phyloP scores from a whole-genome alignment of 1,284 basidiomycete genomes.

The Moesziomyces sp. region DNA sequence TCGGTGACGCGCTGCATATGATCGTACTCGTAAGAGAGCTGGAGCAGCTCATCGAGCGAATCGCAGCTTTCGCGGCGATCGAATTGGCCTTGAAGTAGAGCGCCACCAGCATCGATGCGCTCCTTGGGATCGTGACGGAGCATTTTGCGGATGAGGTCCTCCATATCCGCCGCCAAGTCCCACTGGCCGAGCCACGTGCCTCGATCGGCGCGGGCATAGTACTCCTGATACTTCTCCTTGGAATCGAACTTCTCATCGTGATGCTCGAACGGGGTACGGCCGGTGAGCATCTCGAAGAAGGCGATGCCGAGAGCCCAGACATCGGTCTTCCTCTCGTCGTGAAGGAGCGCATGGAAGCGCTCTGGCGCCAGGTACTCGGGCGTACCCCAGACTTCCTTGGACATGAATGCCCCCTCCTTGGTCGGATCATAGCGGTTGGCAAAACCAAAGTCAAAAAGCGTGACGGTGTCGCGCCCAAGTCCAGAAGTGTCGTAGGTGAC shows the following conservation, averaged over 20 bases:
- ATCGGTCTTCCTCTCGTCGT: constrained; percentile 57
- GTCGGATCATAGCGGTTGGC: constrained; percentile 52
- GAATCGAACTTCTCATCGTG: constrained; percentile 49
- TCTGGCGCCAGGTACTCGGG: constrained; percentile 61
- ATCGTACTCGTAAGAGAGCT: constrained; percentile 28
- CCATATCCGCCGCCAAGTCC: constrained; percentile 37
- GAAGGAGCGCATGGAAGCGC: constrained; percentile 38
- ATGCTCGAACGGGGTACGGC: constrained; percentile 58
- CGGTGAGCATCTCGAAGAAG: constrained; percentile 61
- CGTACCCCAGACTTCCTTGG: constrained; percentile 50
- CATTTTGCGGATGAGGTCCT: constrained; percentile 52
- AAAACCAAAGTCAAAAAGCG: constrained; percentile 58
- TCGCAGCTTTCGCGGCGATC: constrained; percentile 31
- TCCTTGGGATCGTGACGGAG: constrained; percentile 32
- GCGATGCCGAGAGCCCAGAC: constrained; percentile 61
- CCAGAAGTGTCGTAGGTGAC: constrained; percentile 47
- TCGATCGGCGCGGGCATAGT: constrained; percentile 50
- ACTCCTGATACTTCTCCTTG: constrained; percentile 50
- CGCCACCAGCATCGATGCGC: constrained; percentile 42
- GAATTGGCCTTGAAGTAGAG: constrained; percentile 37
- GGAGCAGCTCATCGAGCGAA: constrained; percentile 41
- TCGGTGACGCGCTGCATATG: background rate
- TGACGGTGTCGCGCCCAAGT: constrained; percentile 23
- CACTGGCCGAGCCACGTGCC: constrained; percentile 50
- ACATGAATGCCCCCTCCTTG: constrained; percentile 38